Evolutionary conservation across 2,329 filamentous ascomycete genomes (phyloP).

Genomic region (Tolypocladium ophioglossoides): DNA sequence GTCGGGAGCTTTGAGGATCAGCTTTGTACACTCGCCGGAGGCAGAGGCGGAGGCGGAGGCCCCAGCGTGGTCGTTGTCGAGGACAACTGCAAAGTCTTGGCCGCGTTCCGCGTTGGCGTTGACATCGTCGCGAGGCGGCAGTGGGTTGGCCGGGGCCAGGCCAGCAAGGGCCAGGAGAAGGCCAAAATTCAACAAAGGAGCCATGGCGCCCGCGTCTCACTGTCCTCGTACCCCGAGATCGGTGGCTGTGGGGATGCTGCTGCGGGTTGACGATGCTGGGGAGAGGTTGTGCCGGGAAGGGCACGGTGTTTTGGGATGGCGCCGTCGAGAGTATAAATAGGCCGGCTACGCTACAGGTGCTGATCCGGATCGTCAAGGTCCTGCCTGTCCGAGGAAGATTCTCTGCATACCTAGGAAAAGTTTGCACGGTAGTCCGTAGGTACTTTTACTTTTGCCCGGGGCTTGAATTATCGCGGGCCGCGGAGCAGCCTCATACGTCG

Average conservation of each 20-base stretch:
- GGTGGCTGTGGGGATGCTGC: not conserved
- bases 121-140: not conserved
- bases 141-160: constrained; percentile 1
- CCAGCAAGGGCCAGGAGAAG: constrained; percentile 1
- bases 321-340: not conserved
- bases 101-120: not conserved
- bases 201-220: not conserved
- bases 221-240: too few relatives aligned
- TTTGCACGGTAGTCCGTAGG: too few relatives aligned
- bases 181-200: not conserved
- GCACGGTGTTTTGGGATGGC: not conserved
- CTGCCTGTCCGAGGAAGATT: not conserved
- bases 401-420: not conserved
- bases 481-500: too few relatives aligned
- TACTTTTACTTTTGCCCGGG: too few relatives aligned
- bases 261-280: not conserved
- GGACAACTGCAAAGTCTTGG: not conserved
- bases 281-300: not conserved
- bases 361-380: not conserved
- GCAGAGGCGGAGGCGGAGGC: not conserved
- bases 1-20: not conserved
- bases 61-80: not conserved
- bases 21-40: constrained; percentile 5
- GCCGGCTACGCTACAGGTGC: not conserved
- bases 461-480: too few relatives aligned